These are phyloP conservation scores for Candida piceae DNA, from an alignment of 805 yeast species.

Conservation along the genomic window DNA sequence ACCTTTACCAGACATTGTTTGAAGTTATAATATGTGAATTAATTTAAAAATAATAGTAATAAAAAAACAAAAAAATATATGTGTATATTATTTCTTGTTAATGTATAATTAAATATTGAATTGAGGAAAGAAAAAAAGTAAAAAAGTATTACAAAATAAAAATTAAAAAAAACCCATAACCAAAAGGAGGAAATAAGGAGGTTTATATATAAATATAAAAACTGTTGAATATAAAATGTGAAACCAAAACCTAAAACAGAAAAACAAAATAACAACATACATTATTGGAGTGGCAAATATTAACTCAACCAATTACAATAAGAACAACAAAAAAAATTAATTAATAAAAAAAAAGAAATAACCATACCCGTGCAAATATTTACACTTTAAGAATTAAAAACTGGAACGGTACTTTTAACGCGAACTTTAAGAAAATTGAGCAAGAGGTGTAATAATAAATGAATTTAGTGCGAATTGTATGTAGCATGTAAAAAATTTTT, in stretches of 20 bases:
- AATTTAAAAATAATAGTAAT: neutral
- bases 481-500: constrained; percentile 11
- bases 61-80: neutral
- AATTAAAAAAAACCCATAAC: neutral
- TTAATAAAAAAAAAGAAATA: neutral
- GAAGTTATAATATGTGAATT: constrained; percentile 1
- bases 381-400: constrained; percentile 15
- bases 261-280: no score
- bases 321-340: neutral
- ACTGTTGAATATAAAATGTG: no score
- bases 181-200: neutral
- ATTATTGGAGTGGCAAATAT: neutral
- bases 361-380: constrained; percentile 12
- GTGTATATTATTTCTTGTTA: no score
- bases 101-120: no score
- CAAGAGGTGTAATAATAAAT: constrained; percentile 6
- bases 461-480: constrained; percentile 10
- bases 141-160: neutral
- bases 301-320: neutral
- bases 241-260: no score
- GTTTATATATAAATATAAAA: neutral
- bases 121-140: neutral
- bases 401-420: constrained; percentile 18
- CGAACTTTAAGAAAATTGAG: constrained; percentile 14
- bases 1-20: constrained; percentile 62